Evolutionary conservation across 1,139 yeast genomes (phyloP).

Genomic region (Zygosaccharomyces sapae): DNA sequence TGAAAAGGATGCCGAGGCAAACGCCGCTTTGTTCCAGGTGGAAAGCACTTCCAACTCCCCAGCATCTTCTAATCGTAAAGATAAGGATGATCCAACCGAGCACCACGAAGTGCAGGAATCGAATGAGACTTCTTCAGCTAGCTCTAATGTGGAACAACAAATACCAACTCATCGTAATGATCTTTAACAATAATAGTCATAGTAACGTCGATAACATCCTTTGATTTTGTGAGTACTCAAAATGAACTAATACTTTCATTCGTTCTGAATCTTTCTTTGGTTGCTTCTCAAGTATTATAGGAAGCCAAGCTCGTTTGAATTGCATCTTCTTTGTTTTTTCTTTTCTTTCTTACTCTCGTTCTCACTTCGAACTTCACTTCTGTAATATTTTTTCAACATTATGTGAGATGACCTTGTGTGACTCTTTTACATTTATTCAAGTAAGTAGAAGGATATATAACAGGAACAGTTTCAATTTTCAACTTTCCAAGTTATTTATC

Average conservation of each 20-base stretch:
- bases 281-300: not conserved
- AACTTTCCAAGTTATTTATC: not conserved
- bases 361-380: not conserved
- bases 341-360: too few species aligned
- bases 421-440: not conserved
- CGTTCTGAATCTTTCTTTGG: not conserved
- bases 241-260: too few species aligned
- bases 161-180: not conserved
- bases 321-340: not conserved
- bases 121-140: not conserved
- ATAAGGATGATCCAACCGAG: conserved; percentile 1
- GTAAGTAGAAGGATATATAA: not conserved
- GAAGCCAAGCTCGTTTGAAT: not conserved
- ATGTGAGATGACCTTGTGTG: not conserved
- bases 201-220: too few species aligned
- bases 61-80: not conserved
- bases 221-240: too few species aligned
- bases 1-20: conserved; percentile 15
- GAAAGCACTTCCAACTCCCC: not conserved
- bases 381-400: not conserved
- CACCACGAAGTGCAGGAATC: conserved; percentile 4
- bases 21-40: conserved; percentile 4
- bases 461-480: not conserved
- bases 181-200: too few species aligned
- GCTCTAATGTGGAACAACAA: not conserved